Conservation (phyloP, 352 stramenopile genomes). For the Globisporangium radiosum region DNA sequence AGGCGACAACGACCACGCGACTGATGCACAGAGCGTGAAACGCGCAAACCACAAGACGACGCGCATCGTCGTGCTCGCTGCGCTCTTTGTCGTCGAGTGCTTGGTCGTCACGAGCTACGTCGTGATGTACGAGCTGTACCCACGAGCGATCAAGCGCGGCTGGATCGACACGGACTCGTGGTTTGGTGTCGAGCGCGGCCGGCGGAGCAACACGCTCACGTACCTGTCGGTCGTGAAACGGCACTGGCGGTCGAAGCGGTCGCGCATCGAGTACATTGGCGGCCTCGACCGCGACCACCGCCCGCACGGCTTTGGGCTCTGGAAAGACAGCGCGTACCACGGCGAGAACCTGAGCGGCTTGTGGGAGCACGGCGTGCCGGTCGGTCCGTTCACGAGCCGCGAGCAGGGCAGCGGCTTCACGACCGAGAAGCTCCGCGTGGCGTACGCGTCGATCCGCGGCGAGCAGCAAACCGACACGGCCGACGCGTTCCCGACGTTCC, state of each 20-base stretch:
- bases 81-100: constrained; percentile 27
- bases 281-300: constrained; percentile 30
- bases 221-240: constrained; percentile 16
- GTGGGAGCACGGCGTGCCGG: constrained; percentile 39
- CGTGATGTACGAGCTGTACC: constrained; percentile 36
- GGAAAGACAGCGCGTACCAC: constrained; percentile 42
- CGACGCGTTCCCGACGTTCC: constrained; percentile 12
- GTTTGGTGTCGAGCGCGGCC: constrained; percentile 25
- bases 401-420: constrained; percentile 39
- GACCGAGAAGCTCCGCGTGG: constrained; percentile 34
- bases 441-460: constrained; percentile 26
- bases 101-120: constrained; percentile 27
- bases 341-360: constrained; percentile 43
- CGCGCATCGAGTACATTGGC: constrained; percentile 34
- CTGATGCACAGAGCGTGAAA: background rate
- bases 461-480: constrained; percentile 10
- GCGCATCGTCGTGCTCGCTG: constrained; percentile 11
- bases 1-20: background rate
- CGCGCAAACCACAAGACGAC: constrained; percentile 6
- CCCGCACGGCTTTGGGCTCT: constrained; percentile 38
- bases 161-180: constrained; percentile 29
- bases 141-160: constrained; percentile 21
- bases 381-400: constrained; percentile 44
- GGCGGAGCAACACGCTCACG: constrained; percentile 24
- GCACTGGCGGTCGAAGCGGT: constrained; percentile 7